Percentiles rank a stretch among this genome's conserved stretches.
Conservation (phyloP, 2,329 filamentous ascomycete genomes). For the Xylariales sp. region DNA sequence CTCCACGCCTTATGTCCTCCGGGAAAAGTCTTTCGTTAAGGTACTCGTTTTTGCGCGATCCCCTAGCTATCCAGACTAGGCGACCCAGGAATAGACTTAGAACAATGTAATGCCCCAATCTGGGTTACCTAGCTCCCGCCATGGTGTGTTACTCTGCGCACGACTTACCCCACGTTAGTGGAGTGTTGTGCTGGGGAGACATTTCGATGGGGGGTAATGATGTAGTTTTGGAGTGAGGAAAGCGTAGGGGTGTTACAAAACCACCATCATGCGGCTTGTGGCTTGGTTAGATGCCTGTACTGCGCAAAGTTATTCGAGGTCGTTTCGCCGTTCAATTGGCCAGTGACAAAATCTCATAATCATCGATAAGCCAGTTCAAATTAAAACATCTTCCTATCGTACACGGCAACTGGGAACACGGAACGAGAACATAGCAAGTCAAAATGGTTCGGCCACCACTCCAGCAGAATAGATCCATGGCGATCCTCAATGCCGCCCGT, state of each 20-base stretch:
- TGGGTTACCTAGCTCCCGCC: constrained; percentile 4
- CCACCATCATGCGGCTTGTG: not conserved
- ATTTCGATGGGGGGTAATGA: constrained; percentile 18
- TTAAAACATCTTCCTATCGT: not conserved
- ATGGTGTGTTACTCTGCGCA: constrained; percentile 1
- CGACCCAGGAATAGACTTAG: not conserved
- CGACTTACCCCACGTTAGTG: constrained; percentile 34
- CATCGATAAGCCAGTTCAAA: not conserved
- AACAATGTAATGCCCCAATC: not conserved
- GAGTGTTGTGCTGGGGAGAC: constrained; percentile 21
- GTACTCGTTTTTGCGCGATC: constrained; percentile 9
- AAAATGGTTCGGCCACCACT: constrained; percentile 54
- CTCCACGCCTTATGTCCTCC: constrained; percentile 8
- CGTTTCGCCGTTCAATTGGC: constrained; percentile 2
- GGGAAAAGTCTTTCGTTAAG: constrained; percentile 19
- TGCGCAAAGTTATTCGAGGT: not conserved
- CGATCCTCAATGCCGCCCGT: constrained; percentile 67
- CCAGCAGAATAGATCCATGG: constrained; percentile 62
- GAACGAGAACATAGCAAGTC: constrained; percentile 19
- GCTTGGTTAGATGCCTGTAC: not conserved
- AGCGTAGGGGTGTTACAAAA: constrained; percentile 10
- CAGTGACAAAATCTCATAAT: not conserved
- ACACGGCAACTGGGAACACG: not conserved
- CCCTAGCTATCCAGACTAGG: not conserved
- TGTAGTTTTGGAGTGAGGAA: not conserved